phyloP scores from a whole-genome alignment of 352 stramenopile species.

The Phytophthora hibernalis region DNA sequence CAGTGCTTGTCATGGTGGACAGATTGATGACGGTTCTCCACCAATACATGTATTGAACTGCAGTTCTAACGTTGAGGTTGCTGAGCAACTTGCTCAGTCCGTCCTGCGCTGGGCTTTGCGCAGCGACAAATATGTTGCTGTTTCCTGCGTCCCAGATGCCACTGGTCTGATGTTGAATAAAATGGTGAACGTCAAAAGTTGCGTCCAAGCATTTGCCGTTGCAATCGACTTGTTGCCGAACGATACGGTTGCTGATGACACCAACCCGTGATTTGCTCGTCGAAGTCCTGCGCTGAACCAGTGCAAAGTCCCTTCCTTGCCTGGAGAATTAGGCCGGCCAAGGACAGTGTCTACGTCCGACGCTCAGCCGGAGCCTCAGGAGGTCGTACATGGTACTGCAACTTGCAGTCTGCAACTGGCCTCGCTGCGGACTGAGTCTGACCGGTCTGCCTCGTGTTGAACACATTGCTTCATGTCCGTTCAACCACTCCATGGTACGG shows the following conservation, averaged over 20 bases:
- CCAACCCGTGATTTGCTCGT: conserved; percentile 20
- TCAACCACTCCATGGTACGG: no score
- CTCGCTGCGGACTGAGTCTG: no score
- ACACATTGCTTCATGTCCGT: no score
- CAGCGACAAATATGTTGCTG: neutral
- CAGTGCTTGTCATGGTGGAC: no score
- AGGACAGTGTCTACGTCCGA: neutral
- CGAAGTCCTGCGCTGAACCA: conserved; percentile 2
- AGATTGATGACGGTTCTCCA: neutral
- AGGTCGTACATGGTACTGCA: no score
- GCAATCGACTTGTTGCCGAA: conserved; percentile 17
- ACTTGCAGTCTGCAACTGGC: neutral
- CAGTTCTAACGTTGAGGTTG: neutral
- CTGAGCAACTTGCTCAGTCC: no score
- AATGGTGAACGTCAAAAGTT: neutral
- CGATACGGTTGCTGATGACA: conserved; percentile 23
- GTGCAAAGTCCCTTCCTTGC: conserved; percentile 8
- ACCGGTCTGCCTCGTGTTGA: no score
- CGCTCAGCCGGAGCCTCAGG: no score
- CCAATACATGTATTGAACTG: neutral
- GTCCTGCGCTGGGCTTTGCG: no score
- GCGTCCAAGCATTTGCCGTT: conserved; percentile 1
- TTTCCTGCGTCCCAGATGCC: neutral
- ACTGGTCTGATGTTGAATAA: neutral
- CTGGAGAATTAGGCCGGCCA: conserved; percentile 3